Conservation (phyloP, 2,329 filamentous ascomycete genomes). For the Plenodomus lindquistii region DNA sequence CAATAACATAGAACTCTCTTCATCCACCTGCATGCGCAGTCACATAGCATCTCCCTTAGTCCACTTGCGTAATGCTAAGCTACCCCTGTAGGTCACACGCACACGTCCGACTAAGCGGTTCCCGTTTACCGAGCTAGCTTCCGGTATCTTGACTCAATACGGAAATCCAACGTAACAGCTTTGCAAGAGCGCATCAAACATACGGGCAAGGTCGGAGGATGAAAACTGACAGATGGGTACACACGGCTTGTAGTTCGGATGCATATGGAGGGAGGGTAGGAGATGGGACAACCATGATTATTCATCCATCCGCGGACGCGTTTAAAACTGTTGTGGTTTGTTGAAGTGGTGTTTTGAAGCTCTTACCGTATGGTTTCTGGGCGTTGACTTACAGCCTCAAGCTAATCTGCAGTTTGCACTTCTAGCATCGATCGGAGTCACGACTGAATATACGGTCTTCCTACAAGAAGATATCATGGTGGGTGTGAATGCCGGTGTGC, state of each 20-base stretch:
- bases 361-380: too few species aligned
- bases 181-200: background rate
- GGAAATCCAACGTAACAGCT: background rate
- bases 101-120: background rate
- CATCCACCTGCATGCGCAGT: background rate
- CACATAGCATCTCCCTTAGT: constrained; percentile 14
- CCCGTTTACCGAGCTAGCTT: constrained; percentile 13
- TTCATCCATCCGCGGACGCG: too few species aligned
- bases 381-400: too few species aligned
- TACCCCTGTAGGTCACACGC: constrained; percentile 8
- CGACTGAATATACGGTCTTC: too few species aligned
- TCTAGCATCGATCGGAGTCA: too few species aligned
- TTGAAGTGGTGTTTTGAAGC: too few species aligned
- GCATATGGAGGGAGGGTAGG: background rate
- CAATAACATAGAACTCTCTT: constrained; percentile 9
- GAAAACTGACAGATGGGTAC: background rate
- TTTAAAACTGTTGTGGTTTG: too few species aligned
- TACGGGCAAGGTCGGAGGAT: constrained; percentile 1
- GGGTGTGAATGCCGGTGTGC: too few species aligned
- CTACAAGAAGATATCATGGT: too few species aligned
- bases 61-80: constrained; percentile 17
- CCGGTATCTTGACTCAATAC: constrained; percentile 8
- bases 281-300: too few species aligned
- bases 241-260: background rate
- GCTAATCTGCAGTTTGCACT: too few species aligned